phyloP scores from a whole-genome alignment of 208 protist genomes.

The Trypanosomatidae sp. region DNA sequence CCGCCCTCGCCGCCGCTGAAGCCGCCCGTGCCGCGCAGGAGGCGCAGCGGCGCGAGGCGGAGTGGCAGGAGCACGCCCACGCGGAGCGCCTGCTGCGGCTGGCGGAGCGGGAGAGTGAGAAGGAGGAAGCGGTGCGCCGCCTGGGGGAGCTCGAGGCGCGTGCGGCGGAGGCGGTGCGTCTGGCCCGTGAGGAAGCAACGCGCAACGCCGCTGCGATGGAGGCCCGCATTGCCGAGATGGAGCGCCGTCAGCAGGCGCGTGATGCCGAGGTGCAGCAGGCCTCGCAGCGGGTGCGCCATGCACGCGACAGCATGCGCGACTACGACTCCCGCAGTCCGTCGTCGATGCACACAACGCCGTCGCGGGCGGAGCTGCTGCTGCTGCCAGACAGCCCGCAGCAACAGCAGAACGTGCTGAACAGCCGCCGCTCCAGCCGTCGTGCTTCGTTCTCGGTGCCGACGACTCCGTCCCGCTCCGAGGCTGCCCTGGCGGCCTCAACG shows the following conservation, averaged over 20 bases:
- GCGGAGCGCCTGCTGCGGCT: conserved; percentile 32
- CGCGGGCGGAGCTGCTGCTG: background rate
- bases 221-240: conserved; percentile 43
- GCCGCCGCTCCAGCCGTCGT: conserved; percentile 3
- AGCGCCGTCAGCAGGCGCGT: conserved; percentile 39
- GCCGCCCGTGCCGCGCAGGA: conserved; percentile 31
- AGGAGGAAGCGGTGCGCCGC: conserved; percentile 32
- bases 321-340: conserved; percentile 28
- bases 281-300: conserved; percentile 23
- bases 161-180: conserved; percentile 39
- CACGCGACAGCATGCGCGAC: conserved; percentile 26
- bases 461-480: too few relatives aligned
- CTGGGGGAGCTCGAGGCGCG: conserved; percentile 39
- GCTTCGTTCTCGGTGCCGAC: too few relatives aligned
- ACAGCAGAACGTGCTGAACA: too few relatives aligned
- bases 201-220: conserved; percentile 33
- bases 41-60: conserved; percentile 36
- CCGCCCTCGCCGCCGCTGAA: conserved; percentile 35
- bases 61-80: conserved; percentile 26
- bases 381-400: too few relatives aligned
- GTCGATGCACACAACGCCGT: conserved; percentile 20
- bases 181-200: conserved; percentile 39
- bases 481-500: too few relatives aligned
- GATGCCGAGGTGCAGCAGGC: conserved; percentile 41
- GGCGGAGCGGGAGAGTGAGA: conserved; percentile 36